Conservation (phyloP, 2,329 filamentous ascomycete genomes). For the Aspergillus nomiae region DNA sequence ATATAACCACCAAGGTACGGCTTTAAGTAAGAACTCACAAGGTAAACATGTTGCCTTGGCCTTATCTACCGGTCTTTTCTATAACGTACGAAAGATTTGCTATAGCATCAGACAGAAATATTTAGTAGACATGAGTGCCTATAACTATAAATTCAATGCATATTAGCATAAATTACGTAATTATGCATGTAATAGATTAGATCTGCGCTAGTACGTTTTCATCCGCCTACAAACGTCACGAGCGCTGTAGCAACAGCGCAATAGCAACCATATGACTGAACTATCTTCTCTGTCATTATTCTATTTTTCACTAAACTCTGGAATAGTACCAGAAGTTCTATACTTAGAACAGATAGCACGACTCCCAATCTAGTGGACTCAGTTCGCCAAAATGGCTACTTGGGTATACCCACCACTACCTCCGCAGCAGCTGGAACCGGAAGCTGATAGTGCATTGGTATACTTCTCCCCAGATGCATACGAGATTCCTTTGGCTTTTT, state of each 20-base stretch:
- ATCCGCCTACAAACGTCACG: neutral
- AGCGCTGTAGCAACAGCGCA: neutral
- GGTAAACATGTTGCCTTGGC: neutral
- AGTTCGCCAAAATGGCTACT: neutral
- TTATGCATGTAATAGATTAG: neutral
- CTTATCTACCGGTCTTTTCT: neutral
- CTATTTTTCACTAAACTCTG: neutral
- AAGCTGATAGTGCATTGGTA: constrained; percentile 58
- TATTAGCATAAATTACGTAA: neutral
- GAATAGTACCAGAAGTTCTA: neutral
- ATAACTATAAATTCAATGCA: neutral
- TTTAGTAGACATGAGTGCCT: no score
- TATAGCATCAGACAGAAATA: neutral
- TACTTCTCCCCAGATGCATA: constrained; percentile 15
- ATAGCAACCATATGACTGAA: neutral
- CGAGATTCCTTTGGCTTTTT: neutral
- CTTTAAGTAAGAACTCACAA: neutral
- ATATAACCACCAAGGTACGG: neutral
- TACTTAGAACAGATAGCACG: neutral
- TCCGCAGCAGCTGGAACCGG: constrained; percentile 51
- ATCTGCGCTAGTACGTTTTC: neutral
- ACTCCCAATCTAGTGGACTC: no score
- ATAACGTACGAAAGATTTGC: neutral
- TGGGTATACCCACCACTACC: constrained; percentile 59
- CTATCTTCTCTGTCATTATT: neutral